phyloP scores from a whole-genome alignment of 371 early-diverging fungal genomes.

The Mortierella sp. region DNA sequence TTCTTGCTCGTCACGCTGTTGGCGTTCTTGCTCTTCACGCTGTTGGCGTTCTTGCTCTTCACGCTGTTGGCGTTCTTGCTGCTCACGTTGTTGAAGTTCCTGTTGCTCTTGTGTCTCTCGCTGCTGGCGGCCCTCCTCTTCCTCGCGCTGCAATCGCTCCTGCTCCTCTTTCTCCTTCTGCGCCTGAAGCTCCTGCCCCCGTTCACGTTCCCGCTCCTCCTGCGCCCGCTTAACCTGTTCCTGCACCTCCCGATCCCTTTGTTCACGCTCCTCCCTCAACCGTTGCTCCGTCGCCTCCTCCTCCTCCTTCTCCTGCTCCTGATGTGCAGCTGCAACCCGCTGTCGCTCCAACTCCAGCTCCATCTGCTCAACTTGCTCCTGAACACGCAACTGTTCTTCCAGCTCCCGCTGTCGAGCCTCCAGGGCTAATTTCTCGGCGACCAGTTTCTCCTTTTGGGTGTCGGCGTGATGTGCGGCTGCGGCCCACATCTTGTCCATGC shows the following conservation, averaged over 20 bases:
- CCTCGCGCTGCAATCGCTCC: background rate
- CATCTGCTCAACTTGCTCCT: background rate
- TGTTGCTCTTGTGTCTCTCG: background rate
- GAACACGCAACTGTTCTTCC: conserved; percentile 8
- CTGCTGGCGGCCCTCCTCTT: background rate
- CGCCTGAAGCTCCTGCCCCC: background rate
- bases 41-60: background rate
- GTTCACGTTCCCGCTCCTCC: background rate
- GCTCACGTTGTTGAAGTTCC: background rate
- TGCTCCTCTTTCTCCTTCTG: background rate
- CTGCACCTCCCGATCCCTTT: background rate
- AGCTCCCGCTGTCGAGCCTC: conserved; percentile 18
- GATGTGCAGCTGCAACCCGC: background rate
- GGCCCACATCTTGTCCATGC: conserved; percentile 13
- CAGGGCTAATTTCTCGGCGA: conserved; percentile 17
- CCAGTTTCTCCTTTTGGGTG: background rate
- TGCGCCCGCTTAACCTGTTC: background rate
- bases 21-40: background rate
- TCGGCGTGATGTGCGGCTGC: background rate
- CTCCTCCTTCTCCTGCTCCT: background rate
- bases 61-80: background rate
- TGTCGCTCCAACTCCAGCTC: conserved; percentile 7
- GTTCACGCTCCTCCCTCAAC: background rate
- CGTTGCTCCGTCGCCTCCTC: background rate
- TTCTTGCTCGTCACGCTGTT: background rate